Base-by-base conservation (phyloP, 1,139 yeast genomes). In the Zhuliangozyma blackwelliae region DNA sequence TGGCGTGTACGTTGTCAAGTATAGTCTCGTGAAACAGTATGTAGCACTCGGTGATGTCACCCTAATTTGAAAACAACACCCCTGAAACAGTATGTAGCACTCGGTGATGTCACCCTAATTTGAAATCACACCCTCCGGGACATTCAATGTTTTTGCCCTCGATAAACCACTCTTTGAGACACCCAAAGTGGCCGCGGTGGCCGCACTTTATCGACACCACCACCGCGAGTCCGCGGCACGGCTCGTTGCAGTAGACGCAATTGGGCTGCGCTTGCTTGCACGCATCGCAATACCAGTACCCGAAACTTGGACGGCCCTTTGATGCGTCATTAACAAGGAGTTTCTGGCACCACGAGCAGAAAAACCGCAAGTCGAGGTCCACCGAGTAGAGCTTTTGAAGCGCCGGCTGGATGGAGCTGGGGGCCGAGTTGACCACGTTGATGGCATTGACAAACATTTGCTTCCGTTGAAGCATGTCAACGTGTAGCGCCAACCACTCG, bases 261-360 rank as follows among this genome's bases (percentile, higher is more conserved):
- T 79, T 75, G 45, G 77, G 82, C 45, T 78, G 82, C 23, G 68
- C 66, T 32, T 60, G 65, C 3, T 68, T 63, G 55, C 97, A 90
- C 30, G 69, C 70, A 36, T 80, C 88, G 61, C 97, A 90, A 55
- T 81, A 86, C 96, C 96, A 89, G 49, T 73, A 82, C 0, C 94
- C 95, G 49, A 75, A 72, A 47, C 48, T 58, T 12, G 37, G 28
- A 29, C 57, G 62, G 27, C 58, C 64, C 50, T 77, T 80, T 11
- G 81, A 67, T 9, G 58, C 56, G 46, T 85, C 94, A 53, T 87
- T 88, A 5, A 77, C 61, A 11, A 89, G 62, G 5, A 87, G 67
- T 35, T 75, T 68, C 28, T 71, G 67, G 57, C 97, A 90, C 44
- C 70, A 65, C 31, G 77, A 78, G 55, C 97, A 90, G 47, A 75